Conservation (phyloP, 208 protist genomes). For the Acanthamoeba sp. region DNA sequence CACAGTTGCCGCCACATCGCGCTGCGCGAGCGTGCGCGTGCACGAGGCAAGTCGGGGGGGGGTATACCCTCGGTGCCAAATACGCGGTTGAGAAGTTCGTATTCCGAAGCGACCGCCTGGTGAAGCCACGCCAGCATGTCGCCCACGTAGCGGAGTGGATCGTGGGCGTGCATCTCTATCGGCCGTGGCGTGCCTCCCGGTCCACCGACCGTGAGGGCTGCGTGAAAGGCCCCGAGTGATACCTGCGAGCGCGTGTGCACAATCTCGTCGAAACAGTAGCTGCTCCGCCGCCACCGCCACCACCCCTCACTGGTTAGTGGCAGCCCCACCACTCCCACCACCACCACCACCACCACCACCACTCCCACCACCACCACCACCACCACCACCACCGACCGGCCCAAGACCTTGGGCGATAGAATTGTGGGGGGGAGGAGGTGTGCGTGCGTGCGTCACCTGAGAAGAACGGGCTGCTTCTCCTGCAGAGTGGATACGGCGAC, state of each 20-base stretch:
- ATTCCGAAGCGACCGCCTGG: constrained; percentile 76
- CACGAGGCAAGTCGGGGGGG: background rate
- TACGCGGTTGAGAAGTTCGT: constrained; percentile 45
- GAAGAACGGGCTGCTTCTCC: constrained; percentile 39
- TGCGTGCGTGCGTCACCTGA: too few relatives aligned
- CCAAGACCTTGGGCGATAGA: too few relatives aligned
- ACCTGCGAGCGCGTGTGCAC: constrained; percentile 36
- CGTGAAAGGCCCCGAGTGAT: constrained; percentile 56
- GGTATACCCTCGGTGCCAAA: constrained; percentile 4
- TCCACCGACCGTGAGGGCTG: constrained; percentile 83
- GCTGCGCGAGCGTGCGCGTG: too few relatives aligned
- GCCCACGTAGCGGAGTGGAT: constrained; percentile 88
- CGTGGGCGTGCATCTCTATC: constrained; percentile 90
- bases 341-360: background rate
- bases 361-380: too few relatives aligned
- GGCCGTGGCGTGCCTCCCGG: constrained; percentile 83
- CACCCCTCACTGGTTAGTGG: too few relatives aligned
- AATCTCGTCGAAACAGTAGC: constrained; percentile 60
- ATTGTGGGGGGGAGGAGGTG: background rate
- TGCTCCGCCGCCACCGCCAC: background rate
- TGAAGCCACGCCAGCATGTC: constrained; percentile 91
- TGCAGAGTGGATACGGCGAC: constrained; percentile 67
- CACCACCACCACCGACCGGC: too few relatives aligned
- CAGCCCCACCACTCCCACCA: too few relatives aligned
- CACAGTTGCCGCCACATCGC: too few relatives aligned